Percentiles rank a stretch among this genome's conserved stretches.
These are phyloP conservation scores for Termitomyces heimii DNA, from an alignment of 768 basidiomycete species.

Conservation along the genomic window DNA sequence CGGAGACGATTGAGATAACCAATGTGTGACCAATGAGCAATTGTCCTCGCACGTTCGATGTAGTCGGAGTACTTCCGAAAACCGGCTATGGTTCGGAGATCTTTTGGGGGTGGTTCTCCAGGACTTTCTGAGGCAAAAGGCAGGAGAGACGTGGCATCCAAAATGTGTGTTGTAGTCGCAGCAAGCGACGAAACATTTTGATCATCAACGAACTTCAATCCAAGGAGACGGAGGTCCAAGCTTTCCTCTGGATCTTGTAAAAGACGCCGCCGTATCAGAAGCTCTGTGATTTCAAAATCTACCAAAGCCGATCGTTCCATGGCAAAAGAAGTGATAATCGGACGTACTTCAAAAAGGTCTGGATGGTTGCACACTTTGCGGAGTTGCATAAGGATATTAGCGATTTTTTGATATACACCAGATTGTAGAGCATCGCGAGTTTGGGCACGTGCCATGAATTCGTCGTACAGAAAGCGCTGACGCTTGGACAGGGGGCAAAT, in stretches of 20 bases:
- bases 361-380: constrained; percentile 97
- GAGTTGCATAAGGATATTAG: constrained; percentile 96
- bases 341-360: constrained; percentile 85
- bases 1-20: constrained; percentile 71
- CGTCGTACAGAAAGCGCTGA: constrained; percentile 93
- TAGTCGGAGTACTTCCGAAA: constrained; percentile 52
- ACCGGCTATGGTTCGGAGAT: constrained; percentile 70
- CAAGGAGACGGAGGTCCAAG: constrained; percentile 58
- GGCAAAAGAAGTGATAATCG: constrained; percentile 71
- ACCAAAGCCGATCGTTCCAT: constrained; percentile 72
- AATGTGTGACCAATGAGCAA: constrained; percentile 64
- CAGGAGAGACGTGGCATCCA: constrained; percentile 56
- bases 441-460: constrained; percentile 87
- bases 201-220: constrained; percentile 53
- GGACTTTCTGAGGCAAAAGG: constrained; percentile 48
- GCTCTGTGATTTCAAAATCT: constrained; percentile 81
- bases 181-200: constrained; percentile 50
- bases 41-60: constrained; percentile 40
- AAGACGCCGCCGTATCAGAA: constrained; percentile 75
- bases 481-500: constrained; percentile 86
- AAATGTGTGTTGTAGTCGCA: constrained; percentile 43
- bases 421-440: constrained; percentile 79
- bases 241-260: constrained; percentile 47
- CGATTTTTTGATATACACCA: constrained; percentile 83
- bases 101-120: constrained; percentile 64